phyloP scores from a whole-genome alignment of 2,329 filamentous ascomycete species.

The Didymella keratinophila region DNA sequence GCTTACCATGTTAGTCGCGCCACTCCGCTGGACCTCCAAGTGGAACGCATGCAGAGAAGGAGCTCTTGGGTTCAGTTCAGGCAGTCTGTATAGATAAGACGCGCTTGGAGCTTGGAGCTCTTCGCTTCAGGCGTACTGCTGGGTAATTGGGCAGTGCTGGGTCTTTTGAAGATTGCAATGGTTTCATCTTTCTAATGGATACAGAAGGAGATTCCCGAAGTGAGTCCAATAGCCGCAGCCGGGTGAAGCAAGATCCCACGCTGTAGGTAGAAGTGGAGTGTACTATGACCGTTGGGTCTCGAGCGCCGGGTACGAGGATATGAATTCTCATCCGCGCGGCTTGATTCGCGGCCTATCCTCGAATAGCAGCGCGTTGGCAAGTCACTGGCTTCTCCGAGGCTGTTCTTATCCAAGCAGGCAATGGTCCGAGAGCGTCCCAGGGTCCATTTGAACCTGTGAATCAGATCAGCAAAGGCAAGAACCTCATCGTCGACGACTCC shows the following conservation, averaged over 20 bases:
- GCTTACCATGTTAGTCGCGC: slow-evolving; percentile 6
- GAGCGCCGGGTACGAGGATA: slow-evolving; percentile 3
- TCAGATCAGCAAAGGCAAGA: neutral
- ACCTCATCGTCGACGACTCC: neutral
- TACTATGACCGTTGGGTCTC: slow-evolving; percentile 12
- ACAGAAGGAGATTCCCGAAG: neutral
- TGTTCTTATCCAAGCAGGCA: neutral
- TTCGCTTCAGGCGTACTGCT: neutral
- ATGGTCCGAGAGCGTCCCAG: neutral
- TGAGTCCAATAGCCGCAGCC: slow-evolving; percentile 3
- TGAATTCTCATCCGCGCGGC: neutral
- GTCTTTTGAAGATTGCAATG: neutral
- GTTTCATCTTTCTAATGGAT: neutral
- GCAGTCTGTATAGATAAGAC: neutral
- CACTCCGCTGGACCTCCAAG: slow-evolving; percentile 3
- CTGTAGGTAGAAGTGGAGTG: slow-evolving; percentile 4
- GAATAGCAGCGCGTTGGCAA: neutral
- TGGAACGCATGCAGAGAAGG: neutral
- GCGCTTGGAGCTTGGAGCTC: neutral
- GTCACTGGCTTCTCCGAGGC: neutral
- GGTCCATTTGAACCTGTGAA: slow-evolving; percentile 1
- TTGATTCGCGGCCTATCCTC: slow-evolving; percentile 2
- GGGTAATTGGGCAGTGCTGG: neutral
- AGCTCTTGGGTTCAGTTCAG: neutral
- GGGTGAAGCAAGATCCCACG: slow-evolving; percentile 1